phyloP scores from a whole-genome alignment of 768 basidiomycete species.

The Pleurotus giganteus region DNA sequence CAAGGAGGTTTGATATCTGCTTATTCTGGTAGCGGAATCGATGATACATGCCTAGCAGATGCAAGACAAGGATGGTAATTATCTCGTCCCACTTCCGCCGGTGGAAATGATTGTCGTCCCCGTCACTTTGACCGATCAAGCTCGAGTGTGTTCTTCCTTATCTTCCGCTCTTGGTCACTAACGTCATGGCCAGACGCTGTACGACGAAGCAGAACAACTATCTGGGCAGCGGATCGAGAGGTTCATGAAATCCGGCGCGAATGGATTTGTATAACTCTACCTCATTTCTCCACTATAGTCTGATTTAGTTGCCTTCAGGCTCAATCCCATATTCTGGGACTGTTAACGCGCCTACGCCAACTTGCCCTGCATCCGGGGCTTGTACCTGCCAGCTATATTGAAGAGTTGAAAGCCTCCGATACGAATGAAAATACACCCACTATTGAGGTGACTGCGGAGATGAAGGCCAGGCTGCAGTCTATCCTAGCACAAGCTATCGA shows the following conservation, averaged over 20 bases:
- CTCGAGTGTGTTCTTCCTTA: constrained; percentile 45
- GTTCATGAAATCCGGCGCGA: constrained; percentile 43
- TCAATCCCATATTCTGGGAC: constrained; percentile 68
- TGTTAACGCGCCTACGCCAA: constrained; percentile 87
- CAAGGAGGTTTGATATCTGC: constrained; percentile 56
- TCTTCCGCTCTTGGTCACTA: not conserved
- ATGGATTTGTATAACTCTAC: constrained; percentile 35
- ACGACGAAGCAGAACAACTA: constrained; percentile 64
- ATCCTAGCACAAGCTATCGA: constrained; percentile 67
- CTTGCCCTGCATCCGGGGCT: constrained; percentile 77
- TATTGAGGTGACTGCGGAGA: constrained; percentile 47
- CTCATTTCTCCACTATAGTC: not conserved
- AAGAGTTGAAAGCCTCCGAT: constrained; percentile 50
- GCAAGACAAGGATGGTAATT: constrained; percentile 76
- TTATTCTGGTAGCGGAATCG: not conserved
- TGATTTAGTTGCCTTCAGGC: constrained; percentile 39
- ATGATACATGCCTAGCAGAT: constrained; percentile 46
- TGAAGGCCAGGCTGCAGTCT: constrained; percentile 54
- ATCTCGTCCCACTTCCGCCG: constrained; percentile 77
- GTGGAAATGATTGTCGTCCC: constrained; percentile 78
- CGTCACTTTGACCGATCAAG: constrained; percentile 61
- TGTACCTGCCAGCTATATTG: constrained; percentile 67
- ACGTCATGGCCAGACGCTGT: constrained; percentile 44
- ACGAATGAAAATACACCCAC: constrained; percentile 27
- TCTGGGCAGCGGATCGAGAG: constrained; percentile 63